phyloP scores from a whole-genome alignment of 75 land plant species.

The Cunninghamia lanceolata region DNA sequence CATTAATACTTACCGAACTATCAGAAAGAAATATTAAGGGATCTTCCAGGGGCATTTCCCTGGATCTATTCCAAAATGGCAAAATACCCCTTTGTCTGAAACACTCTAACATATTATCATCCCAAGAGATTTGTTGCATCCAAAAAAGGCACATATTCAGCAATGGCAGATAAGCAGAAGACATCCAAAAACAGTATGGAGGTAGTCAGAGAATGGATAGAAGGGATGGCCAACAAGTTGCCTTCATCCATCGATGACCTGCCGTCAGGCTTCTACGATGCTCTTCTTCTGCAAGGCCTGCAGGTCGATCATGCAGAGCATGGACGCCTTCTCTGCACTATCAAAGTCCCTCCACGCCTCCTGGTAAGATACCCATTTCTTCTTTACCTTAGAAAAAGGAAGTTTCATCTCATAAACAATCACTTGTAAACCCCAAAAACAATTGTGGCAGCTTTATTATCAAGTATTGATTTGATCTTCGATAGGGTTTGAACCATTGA shows the following conservation, averaged over 20 bases:
- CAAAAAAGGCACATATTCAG: background rate
- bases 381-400: background rate
- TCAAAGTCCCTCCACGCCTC: slow-evolving; percentile 46
- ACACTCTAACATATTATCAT: background rate
- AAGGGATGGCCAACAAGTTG: background rate
- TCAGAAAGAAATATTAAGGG: no score
- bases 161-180: background rate
- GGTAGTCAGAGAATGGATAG: background rate
- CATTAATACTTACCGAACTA: no score
- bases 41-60: no score
- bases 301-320: slow-evolving; percentile 31
- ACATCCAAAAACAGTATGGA: background rate
- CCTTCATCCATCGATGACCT: slow-evolving; percentile 11
- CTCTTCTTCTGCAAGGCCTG: slow-evolving; percentile 33
- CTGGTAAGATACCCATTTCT: slow-evolving; percentile 20
- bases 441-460: background rate
- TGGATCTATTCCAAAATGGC: background rate
- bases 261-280: slow-evolving; percentile 30
- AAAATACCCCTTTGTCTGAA: background rate
- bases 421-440: no score
- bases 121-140: no score
- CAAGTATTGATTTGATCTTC: background rate
- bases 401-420: background rate
- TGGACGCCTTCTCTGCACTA: slow-evolving; percentile 42
- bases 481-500: background rate